Evolutionary conservation across 768 basidiomycete species (phyloP).

Genomic region (Phanerochaete sordida): DNA sequence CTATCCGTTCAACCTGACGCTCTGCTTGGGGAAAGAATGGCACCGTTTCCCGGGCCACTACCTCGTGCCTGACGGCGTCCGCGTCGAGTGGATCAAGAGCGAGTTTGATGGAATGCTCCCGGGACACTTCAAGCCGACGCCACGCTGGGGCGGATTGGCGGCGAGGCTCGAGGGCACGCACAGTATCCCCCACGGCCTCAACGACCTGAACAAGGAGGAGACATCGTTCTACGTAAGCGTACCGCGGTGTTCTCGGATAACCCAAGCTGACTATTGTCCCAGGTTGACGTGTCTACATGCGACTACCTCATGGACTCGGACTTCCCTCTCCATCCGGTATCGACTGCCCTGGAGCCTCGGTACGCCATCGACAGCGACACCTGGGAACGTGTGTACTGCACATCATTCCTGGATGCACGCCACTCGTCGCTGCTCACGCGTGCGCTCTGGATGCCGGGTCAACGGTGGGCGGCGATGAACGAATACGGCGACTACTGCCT

Average conservation of each 20-base stretch:
- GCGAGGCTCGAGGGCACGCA: conserved; percentile 66
- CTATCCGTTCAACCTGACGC: conserved; percentile 60
- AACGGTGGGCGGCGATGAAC: conserved; percentile 64
- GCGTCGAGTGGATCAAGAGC: conserved; percentile 87
- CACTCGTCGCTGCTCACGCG: conserved; percentile 73
- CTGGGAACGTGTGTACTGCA: conserved; percentile 84
- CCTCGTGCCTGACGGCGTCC: conserved; percentile 77
- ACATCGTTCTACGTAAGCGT: conserved; percentile 68
- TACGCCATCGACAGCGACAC: conserved; percentile 59
- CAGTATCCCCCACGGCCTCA: conserved; percentile 61
- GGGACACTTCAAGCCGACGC: conserved; percentile 61
- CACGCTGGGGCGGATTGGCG: conserved; percentile 26
- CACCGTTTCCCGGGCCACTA: conserved; percentile 90
- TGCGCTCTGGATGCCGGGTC: conserved; percentile 76
- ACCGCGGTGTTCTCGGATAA: conserved; percentile 6
- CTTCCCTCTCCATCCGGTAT: conserved; percentile 65
- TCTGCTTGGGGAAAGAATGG: conserved; percentile 97
- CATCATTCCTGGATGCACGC: conserved; percentile 78
- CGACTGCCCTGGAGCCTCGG: conserved; percentile 68
- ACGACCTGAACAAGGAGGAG: conserved; percentile 86
- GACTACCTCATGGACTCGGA: conserved; percentile 91
- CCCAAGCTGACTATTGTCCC: conserved; percentile 7
- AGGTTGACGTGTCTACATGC: conserved; percentile 74
- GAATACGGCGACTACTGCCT: conserved; percentile 91
- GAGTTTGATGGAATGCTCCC: conserved; percentile 90